Evolutionary conservation across 495 filamentous ascomycete genomes (phyloP).

Genomic region (Achaetomiella virescens): DNA sequence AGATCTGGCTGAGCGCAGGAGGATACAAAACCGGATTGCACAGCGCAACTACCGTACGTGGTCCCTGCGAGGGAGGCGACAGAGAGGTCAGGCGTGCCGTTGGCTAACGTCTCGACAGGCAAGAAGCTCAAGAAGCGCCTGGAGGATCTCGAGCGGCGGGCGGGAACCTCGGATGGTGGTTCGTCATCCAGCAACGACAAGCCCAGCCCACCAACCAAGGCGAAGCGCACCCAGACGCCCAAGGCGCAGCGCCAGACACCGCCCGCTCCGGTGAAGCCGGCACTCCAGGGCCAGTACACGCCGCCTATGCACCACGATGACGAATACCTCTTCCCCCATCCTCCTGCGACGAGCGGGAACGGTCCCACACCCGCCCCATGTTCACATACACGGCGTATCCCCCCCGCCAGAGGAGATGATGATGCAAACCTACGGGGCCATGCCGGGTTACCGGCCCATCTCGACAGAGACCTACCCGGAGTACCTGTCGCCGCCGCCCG

Average conservation of each 20-base stretch:
- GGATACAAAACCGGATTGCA: conserved; percentile 96
- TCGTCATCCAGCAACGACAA: conserved; percentile 46
- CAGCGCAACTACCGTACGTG: conserved; percentile 96
- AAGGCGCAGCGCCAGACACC: conserved; percentile 33
- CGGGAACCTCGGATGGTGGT: conserved; percentile 71
- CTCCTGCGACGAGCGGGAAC: conserved; percentile 49
- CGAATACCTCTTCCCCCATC: conserved; percentile 38
- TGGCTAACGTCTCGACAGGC: conserved; percentile 49
- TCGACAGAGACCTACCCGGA: conserved; percentile 56
- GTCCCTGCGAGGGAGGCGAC: not conserved
- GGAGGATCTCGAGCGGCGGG: conserved; percentile 91
- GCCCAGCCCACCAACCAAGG: conserved; percentile 42
- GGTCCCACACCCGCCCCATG: conserved; percentile 64
- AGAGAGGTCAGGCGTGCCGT: not conserved
- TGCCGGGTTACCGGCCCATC: conserved; percentile 59
- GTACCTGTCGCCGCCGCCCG: conserved; percentile 57
- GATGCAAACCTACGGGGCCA: conserved; percentile 56
- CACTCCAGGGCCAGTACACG: conserved; percentile 54
- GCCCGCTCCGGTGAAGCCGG: conserved; percentile 31
- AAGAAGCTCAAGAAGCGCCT: conserved; percentile 98
- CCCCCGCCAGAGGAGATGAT: conserved; percentile 60
- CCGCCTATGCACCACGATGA: conserved; percentile 49
- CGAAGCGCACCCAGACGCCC: conserved; percentile 32
- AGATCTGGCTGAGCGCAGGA: conserved; percentile 84
- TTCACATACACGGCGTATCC: conserved; percentile 67